Evolutionary conservation across 805 yeast genomes (phyloP).

Genomic region (Suhomyces sp.): DNA sequence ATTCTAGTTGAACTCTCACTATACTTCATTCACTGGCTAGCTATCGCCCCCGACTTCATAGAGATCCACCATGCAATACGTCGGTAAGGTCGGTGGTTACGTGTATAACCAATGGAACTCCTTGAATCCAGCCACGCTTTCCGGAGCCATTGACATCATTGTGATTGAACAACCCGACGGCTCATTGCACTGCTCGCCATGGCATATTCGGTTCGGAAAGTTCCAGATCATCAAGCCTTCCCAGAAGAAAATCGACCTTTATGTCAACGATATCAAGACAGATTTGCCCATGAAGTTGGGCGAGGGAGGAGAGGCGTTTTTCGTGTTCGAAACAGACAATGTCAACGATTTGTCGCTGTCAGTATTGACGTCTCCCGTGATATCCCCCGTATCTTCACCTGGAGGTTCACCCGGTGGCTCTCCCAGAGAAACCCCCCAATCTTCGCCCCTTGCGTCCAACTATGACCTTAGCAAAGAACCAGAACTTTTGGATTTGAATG

Average conservation of each 20-base stretch:
- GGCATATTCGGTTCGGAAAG: constrained; percentile 95
- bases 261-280: constrained; percentile 78
- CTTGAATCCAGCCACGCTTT: constrained; percentile 90
- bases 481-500: constrained; percentile 37
- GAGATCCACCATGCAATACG: constrained; percentile 84
- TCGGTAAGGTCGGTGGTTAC: constrained; percentile 91
- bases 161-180: constrained; percentile 89
- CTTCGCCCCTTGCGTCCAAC: background rate
- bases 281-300: constrained; percentile 94
- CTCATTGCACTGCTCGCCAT: constrained; percentile 84
- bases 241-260: constrained; percentile 88
- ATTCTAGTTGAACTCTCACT: too few species aligned
- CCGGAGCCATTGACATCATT: constrained; percentile 96
- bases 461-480: constrained; percentile 18
- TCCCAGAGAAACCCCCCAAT: constrained; percentile 9
- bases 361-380: constrained; percentile 82
- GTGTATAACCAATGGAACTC: constrained; percentile 98
- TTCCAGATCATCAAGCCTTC: constrained; percentile 90
- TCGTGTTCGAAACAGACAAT: constrained; percentile 83
- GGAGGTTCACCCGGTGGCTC: constrained; percentile 29
- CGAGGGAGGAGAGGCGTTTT: constrained; percentile 97
- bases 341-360: constrained; percentile 63
- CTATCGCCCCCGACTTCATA: too few species aligned
- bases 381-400: constrained; percentile 68
- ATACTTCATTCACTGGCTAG: too few species aligned